Conservation (phyloP, 106 monocot species). For the Dendrobium huoshanense region DNA sequence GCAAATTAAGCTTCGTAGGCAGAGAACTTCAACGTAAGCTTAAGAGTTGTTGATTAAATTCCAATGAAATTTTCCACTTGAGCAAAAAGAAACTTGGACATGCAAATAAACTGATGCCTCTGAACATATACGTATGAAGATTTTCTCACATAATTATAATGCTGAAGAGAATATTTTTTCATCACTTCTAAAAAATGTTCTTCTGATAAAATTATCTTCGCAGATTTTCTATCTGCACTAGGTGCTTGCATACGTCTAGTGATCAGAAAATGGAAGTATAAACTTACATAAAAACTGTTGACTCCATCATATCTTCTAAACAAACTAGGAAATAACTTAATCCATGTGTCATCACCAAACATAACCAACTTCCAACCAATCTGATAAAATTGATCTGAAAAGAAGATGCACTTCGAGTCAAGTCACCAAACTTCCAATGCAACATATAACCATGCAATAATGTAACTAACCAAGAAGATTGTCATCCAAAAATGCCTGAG, state of each 20-base stretch:
- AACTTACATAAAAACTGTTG: conserved; percentile 94
- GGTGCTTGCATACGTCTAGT: neutral
- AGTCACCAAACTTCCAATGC: neutral
- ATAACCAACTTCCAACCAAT: conserved; percentile 91
- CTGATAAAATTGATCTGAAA: conserved; percentile 72
- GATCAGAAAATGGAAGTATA: neutral
- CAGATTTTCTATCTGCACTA: too few relatives aligned
- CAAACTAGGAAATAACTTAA: conserved; percentile 83
- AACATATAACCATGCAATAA: neutral
- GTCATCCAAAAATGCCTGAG: conserved; percentile 84
- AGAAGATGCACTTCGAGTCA: conserved; percentile 6
- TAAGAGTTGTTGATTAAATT: too few relatives aligned
- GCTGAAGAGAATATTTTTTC: too few relatives aligned
- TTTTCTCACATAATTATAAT: too few relatives aligned
- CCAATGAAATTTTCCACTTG: too few relatives aligned
- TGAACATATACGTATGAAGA: too few relatives aligned
- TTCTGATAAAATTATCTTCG: too few relatives aligned
- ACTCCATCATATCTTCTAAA: conserved; percentile 97
- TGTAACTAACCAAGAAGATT: conserved; percentile 77
- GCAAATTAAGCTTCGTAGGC: too few relatives aligned
- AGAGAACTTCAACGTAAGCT: too few relatives aligned
- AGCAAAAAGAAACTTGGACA: too few relatives aligned
- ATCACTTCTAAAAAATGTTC: too few relatives aligned
- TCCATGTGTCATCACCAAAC: conserved; percentile 98
- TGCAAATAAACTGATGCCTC: too few relatives aligned